These are phyloP conservation scores for Komagataella ulmi DNA, from an alignment of 805 yeast species.

Conservation along the genomic window DNA sequence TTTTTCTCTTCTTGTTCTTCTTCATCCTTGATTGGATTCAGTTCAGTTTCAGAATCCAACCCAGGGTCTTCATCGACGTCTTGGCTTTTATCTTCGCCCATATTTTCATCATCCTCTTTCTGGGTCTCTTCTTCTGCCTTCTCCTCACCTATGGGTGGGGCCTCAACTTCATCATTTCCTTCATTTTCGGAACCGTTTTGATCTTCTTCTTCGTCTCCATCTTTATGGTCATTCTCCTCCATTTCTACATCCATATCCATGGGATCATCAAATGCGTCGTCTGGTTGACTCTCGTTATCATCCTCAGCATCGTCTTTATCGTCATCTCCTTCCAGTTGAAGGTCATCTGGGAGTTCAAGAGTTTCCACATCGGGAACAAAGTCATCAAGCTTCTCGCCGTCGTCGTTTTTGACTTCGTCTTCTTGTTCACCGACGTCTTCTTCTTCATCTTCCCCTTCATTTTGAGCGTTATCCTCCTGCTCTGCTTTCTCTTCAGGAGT, in stretches of 20 bases:
- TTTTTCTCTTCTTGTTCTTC: slow-evolving; percentile 22
- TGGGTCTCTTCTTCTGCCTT: slow-evolving; percentile 14
- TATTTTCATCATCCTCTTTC: slow-evolving; percentile 10
- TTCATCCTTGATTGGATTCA: slow-evolving; percentile 8
- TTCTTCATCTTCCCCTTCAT: slow-evolving; percentile 40
- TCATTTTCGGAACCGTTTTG: slow-evolving; percentile 12
- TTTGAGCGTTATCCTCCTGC: slow-evolving; percentile 31
- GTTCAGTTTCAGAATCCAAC: slow-evolving; percentile 16
- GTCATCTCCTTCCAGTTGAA: slow-evolving; percentile 82
- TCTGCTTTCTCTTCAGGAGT: slow-evolving; percentile 24
- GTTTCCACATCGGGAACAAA: slow-evolving; percentile 77
- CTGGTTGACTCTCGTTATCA: slow-evolving; percentile 18
- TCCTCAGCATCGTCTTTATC: slow-evolving; percentile 42
- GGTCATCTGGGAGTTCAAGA: slow-evolving; percentile 83
- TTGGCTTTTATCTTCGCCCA: slow-evolving; percentile 9
- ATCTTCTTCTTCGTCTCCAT: slow-evolving; percentile 4
- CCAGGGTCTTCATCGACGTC: slow-evolving; percentile 17
- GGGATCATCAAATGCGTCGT: slow-evolving; percentile 7
- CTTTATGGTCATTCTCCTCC: slow-evolving; percentile 7
- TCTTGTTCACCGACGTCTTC: slow-evolving; percentile 78
- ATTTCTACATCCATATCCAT: slow-evolving; percentile 8
- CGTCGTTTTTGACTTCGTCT: slow-evolving; percentile 60
- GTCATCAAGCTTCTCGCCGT: slow-evolving; percentile 55
- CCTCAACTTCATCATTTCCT: slow-evolving; percentile 16
- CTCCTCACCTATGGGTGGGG: slow-evolving; percentile 4